Percentiles rank a stretch among this genome's conserved stretches.
phyloP scores from a whole-genome alignment of 768 basidiomycete species.

The Cyclocybe cylindracea region DNA sequence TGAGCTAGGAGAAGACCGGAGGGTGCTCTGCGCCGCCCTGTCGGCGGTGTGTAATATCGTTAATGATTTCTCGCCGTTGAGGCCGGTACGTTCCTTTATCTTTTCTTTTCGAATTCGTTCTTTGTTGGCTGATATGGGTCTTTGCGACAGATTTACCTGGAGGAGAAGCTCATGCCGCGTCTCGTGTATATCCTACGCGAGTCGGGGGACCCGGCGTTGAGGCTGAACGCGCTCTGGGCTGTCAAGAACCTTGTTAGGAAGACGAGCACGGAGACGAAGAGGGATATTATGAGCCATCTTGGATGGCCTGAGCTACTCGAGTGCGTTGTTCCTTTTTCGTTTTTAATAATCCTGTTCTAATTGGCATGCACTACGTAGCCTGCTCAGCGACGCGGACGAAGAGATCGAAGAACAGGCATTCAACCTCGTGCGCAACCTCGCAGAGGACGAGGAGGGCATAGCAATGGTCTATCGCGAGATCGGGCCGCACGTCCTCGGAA shows the following conservation, averaged over 20 bases:
- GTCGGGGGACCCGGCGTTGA: constrained; percentile 52
- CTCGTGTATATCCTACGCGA: constrained; percentile 59
- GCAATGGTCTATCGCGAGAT: constrained; percentile 59
- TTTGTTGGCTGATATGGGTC: background rate
- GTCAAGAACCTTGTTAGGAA: constrained; percentile 81
- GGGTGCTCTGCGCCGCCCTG: constrained; percentile 72
- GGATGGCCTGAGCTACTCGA: constrained; percentile 62
- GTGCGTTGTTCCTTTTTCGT: constrained; percentile 37
- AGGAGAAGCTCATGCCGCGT: constrained; percentile 65
- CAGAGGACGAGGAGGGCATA: constrained; percentile 66
- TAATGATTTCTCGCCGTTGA: constrained; percentile 82
- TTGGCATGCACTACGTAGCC: constrained; percentile 32
- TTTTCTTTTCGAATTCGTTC: constrained; percentile 2
- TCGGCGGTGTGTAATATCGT: constrained; percentile 84
- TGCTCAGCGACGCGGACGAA: constrained; percentile 52
- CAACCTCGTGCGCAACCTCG: constrained; percentile 65
- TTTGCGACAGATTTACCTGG: constrained; percentile 54
- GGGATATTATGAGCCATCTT: constrained; percentile 63
- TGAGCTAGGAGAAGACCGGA: constrained; percentile 55
- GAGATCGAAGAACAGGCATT: constrained; percentile 73
- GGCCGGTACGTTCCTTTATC: constrained; percentile 49
- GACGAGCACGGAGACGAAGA: constrained; percentile 59
- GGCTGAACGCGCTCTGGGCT: constrained; percentile 81
- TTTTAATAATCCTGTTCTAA: background rate
- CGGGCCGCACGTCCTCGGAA: constrained; percentile 41